phyloP scores from a whole-genome alignment of 1,284 basidiomycete genomes.

The Microbotryomycetes sp. region DNA sequence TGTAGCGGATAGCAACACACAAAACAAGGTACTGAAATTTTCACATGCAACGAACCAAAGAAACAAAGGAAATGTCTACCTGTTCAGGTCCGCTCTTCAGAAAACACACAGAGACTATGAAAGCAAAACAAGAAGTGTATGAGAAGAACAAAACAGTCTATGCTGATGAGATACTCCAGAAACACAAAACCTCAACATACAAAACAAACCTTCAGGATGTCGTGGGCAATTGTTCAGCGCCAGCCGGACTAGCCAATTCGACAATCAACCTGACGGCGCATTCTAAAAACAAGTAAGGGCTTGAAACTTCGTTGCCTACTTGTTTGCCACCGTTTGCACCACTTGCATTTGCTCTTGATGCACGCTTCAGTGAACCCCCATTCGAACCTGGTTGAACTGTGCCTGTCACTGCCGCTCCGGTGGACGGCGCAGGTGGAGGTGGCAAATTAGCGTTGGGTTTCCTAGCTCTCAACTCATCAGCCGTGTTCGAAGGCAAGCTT shows the following conservation, averaged over 20 bases:
- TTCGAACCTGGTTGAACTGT: neutral
- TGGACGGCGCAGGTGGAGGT: neutral
- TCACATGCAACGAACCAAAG: too few relatives aligned
- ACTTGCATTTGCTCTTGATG: slow-evolving; percentile 52
- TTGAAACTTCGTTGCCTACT: slow-evolving; percentile 52
- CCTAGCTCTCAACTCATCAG: slow-evolving; percentile 30
- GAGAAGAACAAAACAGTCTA: neutral
- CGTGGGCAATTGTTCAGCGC: neutral
- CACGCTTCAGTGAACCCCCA: slow-evolving; percentile 49
- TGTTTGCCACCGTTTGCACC: slow-evolving; percentile 36
- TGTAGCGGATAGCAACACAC: too few relatives aligned
- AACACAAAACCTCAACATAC: neutral
- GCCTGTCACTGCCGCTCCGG: neutral
- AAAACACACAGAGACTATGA: too few relatives aligned
- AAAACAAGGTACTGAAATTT: neutral
- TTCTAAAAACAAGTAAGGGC: slow-evolving; percentile 94
- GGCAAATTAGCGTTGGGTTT: slow-evolving; percentile 12
- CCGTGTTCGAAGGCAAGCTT: slow-evolving; percentile 16
- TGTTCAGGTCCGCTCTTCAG: too few relatives aligned
- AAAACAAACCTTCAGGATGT: neutral
- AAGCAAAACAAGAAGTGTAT: neutral
- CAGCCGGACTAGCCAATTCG: slow-evolving; percentile 43
- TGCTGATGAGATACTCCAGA: neutral
- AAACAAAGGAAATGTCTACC: too few relatives aligned
- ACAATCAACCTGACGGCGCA: slow-evolving; percentile 65